Evolutionary conservation across 768 basidiomycete species (phyloP).

Genomic region (Boletus insuetus): DNA sequence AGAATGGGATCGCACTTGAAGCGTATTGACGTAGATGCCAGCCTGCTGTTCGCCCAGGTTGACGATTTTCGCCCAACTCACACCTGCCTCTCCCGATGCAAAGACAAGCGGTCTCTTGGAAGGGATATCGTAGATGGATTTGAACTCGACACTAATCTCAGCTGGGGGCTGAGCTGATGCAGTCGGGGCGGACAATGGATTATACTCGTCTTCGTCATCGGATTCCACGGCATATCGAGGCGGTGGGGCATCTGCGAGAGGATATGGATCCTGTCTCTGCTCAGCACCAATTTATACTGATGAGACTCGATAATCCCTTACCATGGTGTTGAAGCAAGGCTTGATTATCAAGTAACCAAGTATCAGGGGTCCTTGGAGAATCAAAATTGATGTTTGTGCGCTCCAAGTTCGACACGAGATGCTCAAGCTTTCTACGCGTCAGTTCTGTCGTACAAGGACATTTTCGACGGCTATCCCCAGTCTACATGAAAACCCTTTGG

Average conservation of each 20-base stretch:
- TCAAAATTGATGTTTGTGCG: too few relatives aligned
- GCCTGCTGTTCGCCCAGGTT: conserved; percentile 52
- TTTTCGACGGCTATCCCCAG: conserved; percentile 15
- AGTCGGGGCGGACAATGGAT: conserved; percentile 34
- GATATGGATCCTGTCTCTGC: conserved; percentile 47
- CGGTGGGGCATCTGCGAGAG: conserved; percentile 53
- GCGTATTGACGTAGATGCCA: conserved; percentile 41
- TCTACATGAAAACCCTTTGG: conserved; percentile 57
- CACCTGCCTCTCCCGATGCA: conserved; percentile 45
- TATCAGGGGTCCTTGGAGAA: too few relatives aligned
- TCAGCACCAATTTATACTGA: not conserved
- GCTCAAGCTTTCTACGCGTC: conserved; percentile 9
- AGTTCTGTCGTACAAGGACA: conserved; percentile 1
- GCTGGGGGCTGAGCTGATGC: conserved; percentile 7
- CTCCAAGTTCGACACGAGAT: not conserved
- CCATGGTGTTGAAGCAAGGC: conserved; percentile 2
- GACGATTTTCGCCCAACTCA: conserved; percentile 51
- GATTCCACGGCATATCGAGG: conserved; percentile 64
- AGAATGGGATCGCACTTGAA: conserved; percentile 38
- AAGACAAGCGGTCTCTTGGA: conserved; percentile 38
- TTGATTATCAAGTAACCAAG: not conserved
- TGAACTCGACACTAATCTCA: conserved; percentile 36
- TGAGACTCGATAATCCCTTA: not conserved
- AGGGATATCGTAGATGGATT: conserved; percentile 32
- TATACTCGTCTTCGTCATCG: conserved; percentile 65